Base-by-base conservation (phyloP, 2,329 filamentous ascomycete species). In the Paraconiothyrium sp. region DNA sequence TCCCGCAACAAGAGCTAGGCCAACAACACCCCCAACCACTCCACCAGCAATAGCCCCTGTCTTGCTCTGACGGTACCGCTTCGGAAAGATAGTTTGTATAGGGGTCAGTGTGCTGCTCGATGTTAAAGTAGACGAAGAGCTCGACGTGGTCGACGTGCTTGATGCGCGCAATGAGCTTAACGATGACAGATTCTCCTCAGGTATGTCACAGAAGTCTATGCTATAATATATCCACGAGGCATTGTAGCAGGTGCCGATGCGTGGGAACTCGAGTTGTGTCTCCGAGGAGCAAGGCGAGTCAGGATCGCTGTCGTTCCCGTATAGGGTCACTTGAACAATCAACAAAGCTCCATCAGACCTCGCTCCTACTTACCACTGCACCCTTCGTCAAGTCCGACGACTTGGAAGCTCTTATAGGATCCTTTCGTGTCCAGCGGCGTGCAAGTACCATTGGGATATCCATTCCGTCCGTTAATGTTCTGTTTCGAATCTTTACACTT, bases 321-420 rank as follows among this genome's bases (percentile, higher is more conserved):
- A 70, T 8, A 70, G 49, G 6, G 66, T 68, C 9, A 66, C 67
- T 70, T 34, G 1, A 24, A 6, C 35, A 13, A 13, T n/a, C 10
- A 30, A 14, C 4, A 11, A 13, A 37, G 49, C 24, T 22, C 4
- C 24, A 5, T 24, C 14, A 20, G 16, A n/a, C 8, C n/a, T 9
- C 50, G 35, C 8, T 24, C 4, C 7, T 32, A 43, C 65, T 50
- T 59, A 72, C 72, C 68, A 48, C 65, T 50, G 56, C 72, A 74
- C n/a, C 70, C 71, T 9, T 58, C 52, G 51, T 73, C 72, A 30
- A 73, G 49, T 2, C 66, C 70, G 1, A 70, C 66, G 4, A 74
- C 57, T 43, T 72, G 70, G 47, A 73, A 73, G 54, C 68, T 69
- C 1, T 64, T 64, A 13, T 67, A 65, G 11, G 54, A 34, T 0